Evolutionary conservation across 768 basidiomycete genomes (phyloP), one percentile per base, ranked within the genome.

Genomic region (Leccinum sublutescens): DNA sequence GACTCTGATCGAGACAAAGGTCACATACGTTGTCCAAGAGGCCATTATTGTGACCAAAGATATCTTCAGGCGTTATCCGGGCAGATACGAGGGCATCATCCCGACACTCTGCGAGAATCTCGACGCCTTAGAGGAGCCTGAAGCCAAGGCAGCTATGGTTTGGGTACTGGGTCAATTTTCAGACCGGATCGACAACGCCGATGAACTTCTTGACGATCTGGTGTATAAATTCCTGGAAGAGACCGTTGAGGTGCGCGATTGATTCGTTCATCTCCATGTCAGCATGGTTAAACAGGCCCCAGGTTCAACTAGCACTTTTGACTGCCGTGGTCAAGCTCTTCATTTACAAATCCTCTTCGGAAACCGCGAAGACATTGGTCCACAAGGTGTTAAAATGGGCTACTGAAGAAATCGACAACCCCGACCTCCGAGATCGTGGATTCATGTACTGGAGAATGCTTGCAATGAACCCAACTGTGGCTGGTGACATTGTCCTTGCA

Each of bases 361-460:
- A 95, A 25, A 87, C 85, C 10, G 85, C 90, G 6, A 95, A 97
- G 69, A 86, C 90, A 55, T 80, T 98, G 7, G 91, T 98, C 9
- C 93, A 94, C 70, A 97, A 95, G 69, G 91, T 98, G 6, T 80
- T 99, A 48, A 98, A 98, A 71, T 93, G 93, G 88, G 88, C 94
- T 12, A 99, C 97, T 7, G 96, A 99, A 72, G 92, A 97, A 64
- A 87, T 97, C 56, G 97, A 99, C 72, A 99, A 99, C 70, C 97
- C 97, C 8, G 97, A 99, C 78, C 79, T 99, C 21, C 84, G 97
- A 34, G 97, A 99, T 74, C 81, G 97, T 61, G 97, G 97, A 3
- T 98, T 95, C 78, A 98, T 99, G 91, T 99, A 98, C 76, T 99
- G 97, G 97, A 87, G 97, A 40, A 82, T 99, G 76, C 82, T 98